Conservation (phyloP, 148 eudicot species). For the Oxyria digyna region DNA sequence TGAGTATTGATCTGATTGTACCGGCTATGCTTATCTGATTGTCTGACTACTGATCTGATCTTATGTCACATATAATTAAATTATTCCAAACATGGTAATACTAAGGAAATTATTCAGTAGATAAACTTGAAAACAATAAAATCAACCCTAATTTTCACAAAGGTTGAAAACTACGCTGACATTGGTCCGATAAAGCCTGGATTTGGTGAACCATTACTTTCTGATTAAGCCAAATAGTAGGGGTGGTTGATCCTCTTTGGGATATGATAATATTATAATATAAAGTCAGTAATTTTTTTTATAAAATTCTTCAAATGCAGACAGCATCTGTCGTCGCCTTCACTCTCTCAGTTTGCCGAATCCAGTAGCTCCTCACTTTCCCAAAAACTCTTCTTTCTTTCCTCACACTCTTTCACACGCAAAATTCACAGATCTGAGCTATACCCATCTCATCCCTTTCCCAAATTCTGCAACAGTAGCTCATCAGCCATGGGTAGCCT, state of each 20-base stretch:
- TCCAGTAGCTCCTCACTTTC: not conserved
- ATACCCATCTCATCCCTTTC: slow-evolving; percentile 3
- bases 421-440: not conserved
- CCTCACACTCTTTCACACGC: not conserved
- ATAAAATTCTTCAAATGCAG: not conserved
- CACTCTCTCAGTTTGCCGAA: not conserved
- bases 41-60: too few relatives aligned
- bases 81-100: too few relatives aligned
- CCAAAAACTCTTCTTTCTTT: slow-evolving; percentile 2
- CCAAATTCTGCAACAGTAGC: not conserved
- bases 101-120: too few relatives aligned
- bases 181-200: not conserved
- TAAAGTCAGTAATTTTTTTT: not conserved
- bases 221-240: not conserved
- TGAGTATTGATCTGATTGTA: too few relatives aligned
- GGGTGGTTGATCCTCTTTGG: not conserved
- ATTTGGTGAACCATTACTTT: not conserved
- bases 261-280: not conserved
- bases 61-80: too few relatives aligned
- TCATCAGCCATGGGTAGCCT: not conserved
- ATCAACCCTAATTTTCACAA: too few relatives aligned
- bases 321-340: not conserved
- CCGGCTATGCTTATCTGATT: too few relatives aligned
- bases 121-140: too few relatives aligned
- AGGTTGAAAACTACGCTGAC: not conserved